Base-by-base conservation (phyloP, 2,329 filamentous ascomycete species). In the Aureobasidium lini region DNA sequence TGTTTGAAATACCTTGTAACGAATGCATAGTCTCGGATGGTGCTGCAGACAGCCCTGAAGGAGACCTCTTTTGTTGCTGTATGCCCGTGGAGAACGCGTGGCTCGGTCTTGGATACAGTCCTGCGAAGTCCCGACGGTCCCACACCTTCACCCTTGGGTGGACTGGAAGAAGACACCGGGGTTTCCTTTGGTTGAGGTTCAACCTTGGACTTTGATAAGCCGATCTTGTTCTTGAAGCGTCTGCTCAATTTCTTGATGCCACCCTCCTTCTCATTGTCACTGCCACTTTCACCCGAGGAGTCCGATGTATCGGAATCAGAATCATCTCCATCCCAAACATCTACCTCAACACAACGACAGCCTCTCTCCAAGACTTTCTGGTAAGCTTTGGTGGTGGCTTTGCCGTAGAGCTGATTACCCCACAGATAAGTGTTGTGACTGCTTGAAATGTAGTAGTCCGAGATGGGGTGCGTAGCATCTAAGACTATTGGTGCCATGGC, bases 351-450 rank as follows among this genome's bases (percentile, higher is more conserved):
- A 68, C 91, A 96, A 62, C 92, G 85, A 68, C 92, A 95, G 49
- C 89, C 89, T 54, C 84, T 81, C 37, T 83, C 78, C 11, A 96
- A 83, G 11, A 89, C 89, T 69, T 85, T 84, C 65, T 81, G 87
- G 73, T 96, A 96, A 11, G 87, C 84, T 60, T 91, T 85, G 0
- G 87, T 84, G 31, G 87, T 90, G 61, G 89, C 87, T 61, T 84
- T 84, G 48, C 90, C 90, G 62, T 84, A 86, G 42, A 94, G 79
- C 73, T 96, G 93, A 67, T 95, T 91, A 2, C 92, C 92, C 1
- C 86, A 86, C 43, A 96, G 78, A 71, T 96, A 96, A 0, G 92
- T 96, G 71, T 96, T 96, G 77, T 96, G 92, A 69, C 90, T 96
- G 65, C 90, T 95, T 63, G 87, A 95, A 71, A 96, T 92, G 72